These are phyloP conservation scores for Chlorella sp. DNA, from an alignment of 139 green algal genomes.

Conservation along the genomic window DNA sequence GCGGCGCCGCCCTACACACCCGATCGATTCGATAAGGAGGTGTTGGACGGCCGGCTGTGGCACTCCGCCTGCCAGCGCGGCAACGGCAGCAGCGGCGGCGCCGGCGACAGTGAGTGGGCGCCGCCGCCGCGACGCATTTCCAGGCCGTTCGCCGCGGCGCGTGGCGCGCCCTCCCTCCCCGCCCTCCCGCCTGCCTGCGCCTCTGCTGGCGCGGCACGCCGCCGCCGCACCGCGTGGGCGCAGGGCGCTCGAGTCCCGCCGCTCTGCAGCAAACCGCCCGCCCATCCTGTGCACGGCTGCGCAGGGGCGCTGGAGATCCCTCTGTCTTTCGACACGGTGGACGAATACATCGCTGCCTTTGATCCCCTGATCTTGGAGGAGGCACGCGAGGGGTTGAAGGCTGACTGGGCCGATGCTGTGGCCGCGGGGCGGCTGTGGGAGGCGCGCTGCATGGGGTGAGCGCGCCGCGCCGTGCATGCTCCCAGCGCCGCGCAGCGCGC, in stretches of 20 bases:
- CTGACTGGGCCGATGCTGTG: conserved; percentile 53
- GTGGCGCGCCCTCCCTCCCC: too few relatives aligned
- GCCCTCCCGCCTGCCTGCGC: background rate
- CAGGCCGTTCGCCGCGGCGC: too few relatives aligned
- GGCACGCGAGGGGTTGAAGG: conserved; percentile 58
- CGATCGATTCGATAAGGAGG: conserved; percentile 45
- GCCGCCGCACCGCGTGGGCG: background rate
- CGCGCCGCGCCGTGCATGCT: background rate
- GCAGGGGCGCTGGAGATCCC: background rate
- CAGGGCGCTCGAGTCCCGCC: too few relatives aligned
- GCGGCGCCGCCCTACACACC: background rate
- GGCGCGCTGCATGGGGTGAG: conserved; percentile 6
- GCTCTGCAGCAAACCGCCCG: too few relatives aligned
- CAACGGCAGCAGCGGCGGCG: conserved; percentile 11
- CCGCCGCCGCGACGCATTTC: background rate
- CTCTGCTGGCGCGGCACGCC: background rate
- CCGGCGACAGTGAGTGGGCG: conserved; percentile 18
- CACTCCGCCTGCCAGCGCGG: conserved; percentile 45
- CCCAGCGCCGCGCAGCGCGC: background rate
- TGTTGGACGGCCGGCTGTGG: conserved; percentile 64
- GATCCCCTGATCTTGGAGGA: conserved; percentile 85
- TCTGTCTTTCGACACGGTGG: conserved; percentile 1
- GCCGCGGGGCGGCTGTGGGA: conserved; percentile 18
- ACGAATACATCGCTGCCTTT: conserved; percentile 72
- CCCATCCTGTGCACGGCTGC: conserved; percentile 10